Percentiles rank a stretch among this genome's conserved stretches.
These are phyloP conservation scores for Cystobasidium tubakii DNA, from an alignment of 768 basidiomycete genomes.

Conservation along the genomic window DNA sequence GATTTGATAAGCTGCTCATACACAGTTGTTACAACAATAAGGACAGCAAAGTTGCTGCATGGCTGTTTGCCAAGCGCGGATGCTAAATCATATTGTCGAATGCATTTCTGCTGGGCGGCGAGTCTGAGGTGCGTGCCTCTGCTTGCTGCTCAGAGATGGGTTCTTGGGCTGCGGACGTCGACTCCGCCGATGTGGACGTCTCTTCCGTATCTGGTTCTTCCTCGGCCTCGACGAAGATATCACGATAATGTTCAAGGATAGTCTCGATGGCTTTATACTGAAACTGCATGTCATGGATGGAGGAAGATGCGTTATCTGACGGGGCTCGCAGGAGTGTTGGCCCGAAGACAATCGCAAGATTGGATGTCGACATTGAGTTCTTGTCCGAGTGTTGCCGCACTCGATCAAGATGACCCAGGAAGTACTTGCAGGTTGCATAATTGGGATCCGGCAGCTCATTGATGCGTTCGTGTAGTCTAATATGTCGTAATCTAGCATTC, in stretches of 20 bases:
- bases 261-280: conserved; percentile 78
- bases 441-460: conserved; percentile 98
- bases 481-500: conserved; percentile 89
- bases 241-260: conserved; percentile 84
- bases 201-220: conserved; percentile 27
- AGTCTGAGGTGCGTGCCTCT: background rate
- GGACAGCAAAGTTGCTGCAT: background rate
- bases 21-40: background rate
- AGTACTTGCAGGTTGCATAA: conserved; percentile 91
- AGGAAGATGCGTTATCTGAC: conserved; percentile 49
- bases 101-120: background rate
- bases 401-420: conserved; percentile 85
- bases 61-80: background rate
- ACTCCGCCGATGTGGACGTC: background rate
- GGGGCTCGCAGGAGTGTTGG: conserved; percentile 87
- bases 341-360: conserved; percentile 93
- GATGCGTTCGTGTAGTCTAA: conserved; percentile 90
- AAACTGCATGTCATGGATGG: conserved; percentile 53
- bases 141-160: background rate
- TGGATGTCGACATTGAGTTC: conserved; percentile 55
- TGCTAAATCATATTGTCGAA: background rate
- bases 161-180: background rate
- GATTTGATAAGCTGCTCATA: background rate
- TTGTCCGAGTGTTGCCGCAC: conserved; percentile 58
- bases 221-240: conserved; percentile 85